Evolutionary conservation across 257 asterid species (phyloP).

Genomic region (Nicotiana tomentosiformis): DNA sequence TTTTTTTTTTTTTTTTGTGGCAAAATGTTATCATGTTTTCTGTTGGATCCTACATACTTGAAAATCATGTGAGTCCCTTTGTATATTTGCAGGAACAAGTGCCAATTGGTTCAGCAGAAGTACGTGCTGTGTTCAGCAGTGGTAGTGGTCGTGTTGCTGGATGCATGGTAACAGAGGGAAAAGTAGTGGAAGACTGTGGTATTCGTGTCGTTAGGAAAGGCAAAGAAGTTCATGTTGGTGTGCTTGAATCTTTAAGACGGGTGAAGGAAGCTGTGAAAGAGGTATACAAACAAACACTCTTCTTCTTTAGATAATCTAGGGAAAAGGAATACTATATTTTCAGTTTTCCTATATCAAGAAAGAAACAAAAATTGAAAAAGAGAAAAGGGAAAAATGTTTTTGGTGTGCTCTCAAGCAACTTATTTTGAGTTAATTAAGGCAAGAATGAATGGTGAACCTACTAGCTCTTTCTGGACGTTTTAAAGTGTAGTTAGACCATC

Average conservation of each 20-base stretch:
- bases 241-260: conserved; percentile 67
- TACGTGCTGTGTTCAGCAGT: conserved; percentile 90
- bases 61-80: neutral
- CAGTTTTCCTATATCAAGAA: neutral
- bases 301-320: neutral
- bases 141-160: conserved; percentile 99
- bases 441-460: neutral
- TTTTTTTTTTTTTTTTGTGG: neutral
- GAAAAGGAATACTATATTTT: neutral
- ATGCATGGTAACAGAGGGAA: conserved; percentile 93
- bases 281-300: conserved; percentile 34
- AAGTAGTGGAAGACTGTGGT: conserved; percentile 79
- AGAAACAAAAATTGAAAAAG: neutral
- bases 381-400: neutral
- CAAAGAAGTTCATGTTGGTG: conserved; percentile 71
- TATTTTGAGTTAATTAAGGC: neutral
- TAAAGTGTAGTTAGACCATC: neutral
- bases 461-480: neutral
- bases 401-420: neutral
- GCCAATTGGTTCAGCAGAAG: conserved; percentile 84
- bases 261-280: conserved; percentile 95
- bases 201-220: conserved; percentile 73
- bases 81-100: conserved; percentile 60
- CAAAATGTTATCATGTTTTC: neutral
- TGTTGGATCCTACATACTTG: neutral